A percentile compares a stretch with the other conserved stretches of the same genome.
Evolutionary conservation across 306 rosid species (phyloP).

Genomic region (Canavalia ensiformis): DNA sequence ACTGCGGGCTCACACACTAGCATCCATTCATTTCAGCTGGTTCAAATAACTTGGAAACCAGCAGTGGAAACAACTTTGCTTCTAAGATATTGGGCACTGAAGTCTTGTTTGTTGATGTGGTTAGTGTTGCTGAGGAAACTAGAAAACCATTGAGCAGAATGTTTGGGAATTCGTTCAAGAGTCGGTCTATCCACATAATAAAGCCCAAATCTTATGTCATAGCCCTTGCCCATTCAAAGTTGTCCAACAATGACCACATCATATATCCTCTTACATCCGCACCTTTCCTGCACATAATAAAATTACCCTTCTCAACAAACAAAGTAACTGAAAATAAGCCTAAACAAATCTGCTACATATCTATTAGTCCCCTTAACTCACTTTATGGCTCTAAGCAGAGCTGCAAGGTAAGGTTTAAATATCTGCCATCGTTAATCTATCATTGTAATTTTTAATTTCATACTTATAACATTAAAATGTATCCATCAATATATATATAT

Average conservation of each 20-base stretch:
- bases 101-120: constrained; percentile 15
- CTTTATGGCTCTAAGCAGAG: constrained; percentile 68
- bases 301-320: constrained; percentile 15
- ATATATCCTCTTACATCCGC: constrained; percentile 81
- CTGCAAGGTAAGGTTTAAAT: constrained; percentile 59
- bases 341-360: background rate
- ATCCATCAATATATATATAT: too few relatives aligned
- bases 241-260: constrained; percentile 74
- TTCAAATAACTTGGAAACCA: constrained; percentile 37
- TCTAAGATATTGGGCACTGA: background rate
- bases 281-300: constrained; percentile 58
- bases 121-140: constrained; percentile 55
- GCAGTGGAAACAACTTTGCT: constrained; percentile 12
- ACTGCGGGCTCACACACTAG: background rate
- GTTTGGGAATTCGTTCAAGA: constrained; percentile 63
- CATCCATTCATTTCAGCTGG: background rate
- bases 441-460: too few relatives aligned
- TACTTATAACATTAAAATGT: too few relatives aligned
- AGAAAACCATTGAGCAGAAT: constrained; percentile 67
- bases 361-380: constrained; percentile 28
- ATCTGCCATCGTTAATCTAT: too few relatives aligned
- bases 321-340: constrained; percentile 1
- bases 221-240: constrained; percentile 73
- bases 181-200: constrained; percentile 61
- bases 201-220: constrained; percentile 60